A percentile compares a stretch with the other conserved stretches of the same genome.
Evolutionary conservation across 2,329 filamentous ascomycete species (phyloP).

Genomic region (Aspergillus floridensis): DNA sequence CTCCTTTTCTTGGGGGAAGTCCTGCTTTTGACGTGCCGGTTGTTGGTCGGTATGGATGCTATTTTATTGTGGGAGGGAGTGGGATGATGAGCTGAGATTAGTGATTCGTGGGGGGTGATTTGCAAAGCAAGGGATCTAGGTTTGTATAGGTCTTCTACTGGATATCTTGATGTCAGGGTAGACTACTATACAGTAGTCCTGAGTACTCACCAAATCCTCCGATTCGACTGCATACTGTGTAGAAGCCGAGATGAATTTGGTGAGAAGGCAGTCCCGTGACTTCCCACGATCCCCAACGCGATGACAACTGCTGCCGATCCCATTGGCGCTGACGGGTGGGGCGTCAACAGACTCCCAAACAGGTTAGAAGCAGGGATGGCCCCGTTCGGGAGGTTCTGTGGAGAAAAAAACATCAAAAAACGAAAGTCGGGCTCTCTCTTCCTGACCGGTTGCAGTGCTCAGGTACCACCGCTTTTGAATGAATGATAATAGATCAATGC

Average conservation of each 20-base stretch:
- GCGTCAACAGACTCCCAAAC: constrained; percentile 4
- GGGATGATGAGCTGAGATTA: too few species aligned
- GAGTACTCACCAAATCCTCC: too few species aligned
- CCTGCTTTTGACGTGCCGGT: not conserved
- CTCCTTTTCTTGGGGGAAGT: too few species aligned
- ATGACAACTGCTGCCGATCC: constrained; percentile 1
- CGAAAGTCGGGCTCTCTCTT: not conserved
- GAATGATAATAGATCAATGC: too few species aligned
- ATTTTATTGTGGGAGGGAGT: too few species aligned
- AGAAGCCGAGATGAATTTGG: not conserved
- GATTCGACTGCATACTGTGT: too few species aligned
- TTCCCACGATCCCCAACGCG: constrained; percentile 5
- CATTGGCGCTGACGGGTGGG: constrained; percentile 2
- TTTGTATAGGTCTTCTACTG: too few species aligned
- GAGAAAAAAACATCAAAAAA: not conserved
- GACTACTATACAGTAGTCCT: too few species aligned
- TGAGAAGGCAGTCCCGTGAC: constrained; percentile 1
- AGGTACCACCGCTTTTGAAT: not conserved
- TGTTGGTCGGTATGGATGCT: not conserved
- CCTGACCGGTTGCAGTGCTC: not conserved
- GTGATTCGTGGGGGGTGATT: too few species aligned
- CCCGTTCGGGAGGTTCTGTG: not conserved
- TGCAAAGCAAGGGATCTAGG: too few species aligned
- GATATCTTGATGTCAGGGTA: too few species aligned
- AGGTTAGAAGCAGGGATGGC: constrained; percentile 1